A percentile compares a stretch with the other conserved stretches of the same genome.
phyloP scores from a whole-genome alignment of 139 green algal species.

The Monoraphidium neglectum region DNA sequence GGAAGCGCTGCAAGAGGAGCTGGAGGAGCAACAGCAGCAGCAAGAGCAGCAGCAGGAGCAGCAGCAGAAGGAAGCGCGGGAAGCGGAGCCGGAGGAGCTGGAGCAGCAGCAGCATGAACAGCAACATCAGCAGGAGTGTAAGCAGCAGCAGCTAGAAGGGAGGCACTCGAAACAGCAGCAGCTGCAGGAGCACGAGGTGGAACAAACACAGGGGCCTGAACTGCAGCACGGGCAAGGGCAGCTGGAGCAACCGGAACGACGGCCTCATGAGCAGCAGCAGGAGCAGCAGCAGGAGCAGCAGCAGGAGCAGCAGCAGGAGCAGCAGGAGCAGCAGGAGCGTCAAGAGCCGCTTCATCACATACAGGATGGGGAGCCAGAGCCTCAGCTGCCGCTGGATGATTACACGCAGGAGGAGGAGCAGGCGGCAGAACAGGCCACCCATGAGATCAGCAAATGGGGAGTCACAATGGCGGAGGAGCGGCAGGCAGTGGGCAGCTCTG shows the following conservation, averaged over 20 bases:
- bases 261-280: background rate
- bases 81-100: no score
- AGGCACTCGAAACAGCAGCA: background rate
- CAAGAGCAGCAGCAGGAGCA: no score
- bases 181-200: background rate
- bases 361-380: no score
- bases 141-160: background rate
- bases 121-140: background rate
- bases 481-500: no score
- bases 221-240: slow-evolving; percentile 1
- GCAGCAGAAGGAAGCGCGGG: no score
- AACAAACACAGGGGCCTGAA: background rate
- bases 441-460: no score
- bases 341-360: no score
- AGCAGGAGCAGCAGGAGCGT: slow-evolving; percentile 4
- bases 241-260: background rate
- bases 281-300: slow-evolving; percentile 9
- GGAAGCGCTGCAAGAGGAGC: no score
- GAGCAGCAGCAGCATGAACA: background rate
- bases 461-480: no score
- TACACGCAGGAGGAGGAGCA: no score
- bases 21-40: slow-evolving; percentile 8
- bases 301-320: slow-evolving; percentile 20
- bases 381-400: no score
- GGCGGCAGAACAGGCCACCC: no score